Base-by-base conservation (phyloP, 2,329 filamentous ascomycete genomes). In the Zalaria sp. region DNA sequence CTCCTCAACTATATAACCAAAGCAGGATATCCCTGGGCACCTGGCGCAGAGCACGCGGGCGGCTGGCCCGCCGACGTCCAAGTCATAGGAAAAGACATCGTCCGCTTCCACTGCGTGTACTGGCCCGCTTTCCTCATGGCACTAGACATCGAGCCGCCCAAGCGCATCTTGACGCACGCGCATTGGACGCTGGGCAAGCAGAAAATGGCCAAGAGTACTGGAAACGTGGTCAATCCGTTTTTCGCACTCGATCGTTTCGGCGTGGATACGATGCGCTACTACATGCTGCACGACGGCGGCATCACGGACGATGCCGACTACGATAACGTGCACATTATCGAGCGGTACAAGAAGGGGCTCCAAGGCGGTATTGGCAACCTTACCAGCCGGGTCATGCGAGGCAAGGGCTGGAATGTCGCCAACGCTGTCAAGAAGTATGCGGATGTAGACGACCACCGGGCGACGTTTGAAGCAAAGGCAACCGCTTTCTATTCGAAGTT, bases 71-170 rank as follows among this genome's bases (percentile, higher is more conserved):
- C 86, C 5, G 80, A 98, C 58, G 72, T 91, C 11, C 91, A 98
- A 37, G 77, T 98, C 26, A 81, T 98, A 42, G 91, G 91, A 38
- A 98, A 98, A 62, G 91, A 98, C 59, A 98, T 98, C 49, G 70
- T 93, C 43, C 81, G 87, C 11, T 98, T 98, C 61, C 93, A 98
- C 59, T 89, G 85, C 60, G 80, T 98, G 38, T 98, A 98, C 68
- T 98, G 93, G 91, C 91, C 91, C 0, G 91, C 91, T 3, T 82
- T 98, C 51, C 77, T 98, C 10, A 81, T 98, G 72, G 89, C 91
- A 1, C 68, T 95, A 9, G 79, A 80, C 40, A 69, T 96, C 4
- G 81, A 85, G 1, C 67, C 83, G 1, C 86, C 91, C 1, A 81
- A 79, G 54, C 78, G 79, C 47, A 75, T 98, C 28, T 68, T 98